These are phyloP conservation scores for Coemansia sp. DNA, from an alignment of 192 early-diverging fungal genomes.

Conservation along the genomic window DNA sequence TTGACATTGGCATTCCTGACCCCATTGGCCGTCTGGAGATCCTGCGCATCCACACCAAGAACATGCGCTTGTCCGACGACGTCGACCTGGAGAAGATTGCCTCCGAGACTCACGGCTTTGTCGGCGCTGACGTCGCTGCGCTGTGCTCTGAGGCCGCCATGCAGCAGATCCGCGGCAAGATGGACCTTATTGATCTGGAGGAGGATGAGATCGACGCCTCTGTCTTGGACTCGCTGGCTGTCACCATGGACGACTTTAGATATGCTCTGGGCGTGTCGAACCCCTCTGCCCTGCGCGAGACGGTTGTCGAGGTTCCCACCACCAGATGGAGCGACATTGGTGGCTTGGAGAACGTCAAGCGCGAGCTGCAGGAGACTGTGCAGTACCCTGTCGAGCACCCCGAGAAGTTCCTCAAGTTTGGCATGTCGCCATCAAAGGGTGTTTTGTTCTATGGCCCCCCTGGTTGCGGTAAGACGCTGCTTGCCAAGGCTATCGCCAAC, in stretches of 20 bases:
- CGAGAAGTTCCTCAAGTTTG: slow-evolving; percentile 99
- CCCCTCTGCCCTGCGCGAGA: slow-evolving; percentile 98
- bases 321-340: slow-evolving; percentile 96
- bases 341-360: slow-evolving; percentile 97
- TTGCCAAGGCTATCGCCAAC: slow-evolving; percentile 99
- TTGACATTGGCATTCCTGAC: slow-evolving; percentile 99
- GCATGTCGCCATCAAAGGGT: slow-evolving; percentile 90
- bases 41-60: slow-evolving; percentile 98
- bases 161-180: slow-evolving; percentile 99
- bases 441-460: slow-evolving; percentile 99
- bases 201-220: slow-evolving; percentile 99
- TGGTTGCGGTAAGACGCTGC: slow-evolving; percentile 96
- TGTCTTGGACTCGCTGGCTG: slow-evolving; percentile 91
- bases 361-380: slow-evolving; percentile 97
- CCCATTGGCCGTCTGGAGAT: slow-evolving; percentile 98
- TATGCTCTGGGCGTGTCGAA: slow-evolving; percentile 93
- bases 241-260: slow-evolving; percentile 97
- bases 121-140: slow-evolving; percentile 95
- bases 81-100: slow-evolving; percentile 98
- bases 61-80: slow-evolving; percentile 97
- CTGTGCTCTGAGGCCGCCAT: slow-evolving; percentile 99
- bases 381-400: slow-evolving; percentile 99
- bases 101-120: slow-evolving; percentile 95
- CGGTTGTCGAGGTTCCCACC: slow-evolving; percentile 95
- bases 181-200: slow-evolving; percentile 97